Evolutionary conservation across 495 filamentous ascomycete species (phyloP).

Genomic region (Diplogelasinospora grovesii): DNA sequence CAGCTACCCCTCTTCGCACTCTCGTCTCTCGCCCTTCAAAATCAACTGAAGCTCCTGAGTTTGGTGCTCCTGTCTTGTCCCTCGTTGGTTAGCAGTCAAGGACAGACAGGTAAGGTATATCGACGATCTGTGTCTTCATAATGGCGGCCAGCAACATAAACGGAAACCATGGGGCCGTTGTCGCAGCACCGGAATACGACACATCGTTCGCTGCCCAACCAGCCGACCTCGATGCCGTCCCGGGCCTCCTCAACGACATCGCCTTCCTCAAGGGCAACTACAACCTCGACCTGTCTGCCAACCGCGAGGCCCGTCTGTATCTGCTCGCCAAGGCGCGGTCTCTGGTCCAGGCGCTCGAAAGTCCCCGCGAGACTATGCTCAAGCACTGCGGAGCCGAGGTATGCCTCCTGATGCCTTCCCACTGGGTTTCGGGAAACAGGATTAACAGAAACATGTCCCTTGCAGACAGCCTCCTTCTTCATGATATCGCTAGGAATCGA

Average conservation of each 20-base stretch:
- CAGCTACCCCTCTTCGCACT: too few species aligned
- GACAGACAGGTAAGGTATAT: too few species aligned
- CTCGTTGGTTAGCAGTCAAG: too few species aligned
- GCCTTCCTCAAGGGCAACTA: not conserved
- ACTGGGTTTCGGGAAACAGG: not conserved
- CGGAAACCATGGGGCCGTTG: too few species aligned
- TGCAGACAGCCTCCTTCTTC: conserved; percentile 10
- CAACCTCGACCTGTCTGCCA: conserved; percentile 1
- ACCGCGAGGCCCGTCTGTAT: conserved; percentile 9
- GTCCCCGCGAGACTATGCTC: conserved; percentile 30
- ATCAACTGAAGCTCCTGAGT: too few species aligned
- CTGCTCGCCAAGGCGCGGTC: conserved; percentile 22
- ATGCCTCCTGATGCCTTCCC: not conserved
- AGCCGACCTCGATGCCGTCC: conserved; percentile 9
- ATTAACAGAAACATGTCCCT: not conserved
- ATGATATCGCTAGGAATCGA: conserved; percentile 10
- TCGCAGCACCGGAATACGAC: too few species aligned
- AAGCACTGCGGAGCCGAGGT: conserved; percentile 29
- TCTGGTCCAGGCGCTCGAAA: conserved; percentile 24
- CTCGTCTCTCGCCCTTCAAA: too few species aligned
- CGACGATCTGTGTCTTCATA: too few species aligned
- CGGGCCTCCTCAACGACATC: conserved; percentile 14
- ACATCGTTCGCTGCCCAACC: conserved; percentile 9
- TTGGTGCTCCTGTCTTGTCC: too few species aligned
- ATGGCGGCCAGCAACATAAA: too few species aligned